Evolutionary conservation across 2,329 filamentous ascomycete genomes (phyloP), one percentile per base, ranked within the genome.

Genomic region (Fusarium caatingaense): DNA sequence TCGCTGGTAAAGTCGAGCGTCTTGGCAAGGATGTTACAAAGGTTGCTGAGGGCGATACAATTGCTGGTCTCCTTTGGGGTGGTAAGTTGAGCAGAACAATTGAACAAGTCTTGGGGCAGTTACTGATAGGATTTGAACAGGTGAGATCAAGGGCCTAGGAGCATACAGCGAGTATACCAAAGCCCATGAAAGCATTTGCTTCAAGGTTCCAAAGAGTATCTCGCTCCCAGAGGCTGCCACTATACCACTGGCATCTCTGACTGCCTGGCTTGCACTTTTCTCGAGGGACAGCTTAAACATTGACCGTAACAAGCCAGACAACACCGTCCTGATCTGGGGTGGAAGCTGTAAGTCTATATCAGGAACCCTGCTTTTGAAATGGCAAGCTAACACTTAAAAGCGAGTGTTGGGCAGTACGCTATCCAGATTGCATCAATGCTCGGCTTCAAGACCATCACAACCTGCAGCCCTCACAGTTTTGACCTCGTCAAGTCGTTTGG

Each of bases 181-280:
- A 5, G 81, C 81, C 1, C 78, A 84, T 40, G 78, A 83, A 46
- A 60, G 68, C 8, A 82, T 83, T 55, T 80, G 76, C 58, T 84
- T 83, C 69, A 76, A 77, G 11, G 60, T 84, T 1, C 81, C 82
- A 1, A 28, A 57, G 2, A 66, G 50, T 2, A 76, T 81, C 15
- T 49, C 76, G 0, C 69, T 54, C 1, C 75, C 74, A 18, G 65
- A 81, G 32, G 81, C 80, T 8, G 77, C 76, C 4, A 82, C 82
- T 0, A 54, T 83, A 10, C 81, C 81, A 3, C 64, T 84, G 4
- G 82, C 80, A 5, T 75, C 76, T 0, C 65, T 76, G 8, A 84
- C 82, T 8, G 73, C 82, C 2, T 80, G 74, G 76, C 73, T 83
- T 7, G 80, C 79, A 0, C 59, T 83, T 1, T 83, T 81, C 51